Evolutionary conservation across 768 basidiomycete genomes (phyloP).

Genomic region (Naganishia friedmannii): DNA sequence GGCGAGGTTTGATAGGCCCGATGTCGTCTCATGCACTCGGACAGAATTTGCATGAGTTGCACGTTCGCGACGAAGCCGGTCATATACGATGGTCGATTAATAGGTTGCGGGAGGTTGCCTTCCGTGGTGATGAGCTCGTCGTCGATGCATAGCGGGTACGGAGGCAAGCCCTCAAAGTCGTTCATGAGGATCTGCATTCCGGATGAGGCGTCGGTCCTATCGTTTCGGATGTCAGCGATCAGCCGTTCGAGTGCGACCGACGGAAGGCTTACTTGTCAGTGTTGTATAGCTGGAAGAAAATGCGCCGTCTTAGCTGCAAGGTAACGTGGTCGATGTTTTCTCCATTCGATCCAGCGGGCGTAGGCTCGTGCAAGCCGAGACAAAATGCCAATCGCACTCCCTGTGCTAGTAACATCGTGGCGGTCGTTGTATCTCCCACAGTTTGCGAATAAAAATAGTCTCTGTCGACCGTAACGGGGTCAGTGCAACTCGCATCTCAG

Average conservation of each 20-base stretch:
- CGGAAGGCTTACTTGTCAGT: constrained; percentile 41
- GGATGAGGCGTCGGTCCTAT: constrained; percentile 38
- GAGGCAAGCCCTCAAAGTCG: constrained; percentile 37
- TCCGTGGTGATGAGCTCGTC: constrained; percentile 40
- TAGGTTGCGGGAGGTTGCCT: constrained; percentile 32
- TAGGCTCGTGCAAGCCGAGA: constrained; percentile 14
- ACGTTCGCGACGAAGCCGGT: constrained; percentile 36
- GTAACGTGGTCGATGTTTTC: constrained; percentile 28
- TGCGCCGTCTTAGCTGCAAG: constrained; percentile 34
- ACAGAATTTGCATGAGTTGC: constrained; percentile 36
- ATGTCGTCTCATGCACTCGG: constrained; percentile 38
- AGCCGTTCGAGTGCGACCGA: no score
- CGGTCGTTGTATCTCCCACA: constrained; percentile 1
- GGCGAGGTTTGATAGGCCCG: constrained; percentile 31
- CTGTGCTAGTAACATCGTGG: constrained; percentile 11
- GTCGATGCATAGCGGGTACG: constrained; percentile 38
- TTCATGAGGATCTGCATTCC: constrained; percentile 35
- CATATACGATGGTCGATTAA: constrained; percentile 36
- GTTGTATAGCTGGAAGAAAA: constrained; percentile 41
- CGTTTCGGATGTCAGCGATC: neutral
- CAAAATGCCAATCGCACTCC: constrained; percentile 21
- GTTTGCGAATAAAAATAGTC: constrained; percentile 24
- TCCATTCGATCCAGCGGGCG: constrained; percentile 12
- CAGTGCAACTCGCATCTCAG: neutral
- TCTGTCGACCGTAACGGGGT: neutral